Evolutionary conservation across 164 flowering plant species (phyloP), one percentile per base, ranked within the genome.

Genomic region (Kingdonia uniflora): DNA sequence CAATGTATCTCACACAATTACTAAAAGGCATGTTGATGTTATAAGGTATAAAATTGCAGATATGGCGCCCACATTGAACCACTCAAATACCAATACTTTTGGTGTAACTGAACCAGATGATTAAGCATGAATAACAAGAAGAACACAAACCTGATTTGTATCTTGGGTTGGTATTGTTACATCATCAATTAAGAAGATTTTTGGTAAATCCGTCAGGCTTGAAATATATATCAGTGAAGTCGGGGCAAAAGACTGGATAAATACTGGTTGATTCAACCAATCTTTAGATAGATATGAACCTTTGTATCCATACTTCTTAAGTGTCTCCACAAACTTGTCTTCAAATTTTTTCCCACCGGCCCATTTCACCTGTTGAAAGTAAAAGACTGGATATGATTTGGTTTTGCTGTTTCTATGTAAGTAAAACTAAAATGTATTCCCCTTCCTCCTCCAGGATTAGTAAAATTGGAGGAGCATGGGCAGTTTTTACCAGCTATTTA

Each of bases 191-290:
- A 94, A 64, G 48, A 94, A 77, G 57, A 94, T 70, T 62, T 89
- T 89, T 14, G 97, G 97, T 19, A 69, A 70, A 66, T 94, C 84
- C 19, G 96, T 94, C 61, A 65, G 59, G 54, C 86, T 87, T 16
- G 96, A 79, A 52, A 72, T 47, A 55, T 94, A 76, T 26, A 81
- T 60, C 40, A 94, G 87, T 17, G 97, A 86, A 42, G 92, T 74
- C 54, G 97, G 96, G 44, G 99, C 99, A 66, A 94, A 94, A 17
- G 97, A 94, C 75, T 94, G 97, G 73, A 94, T 80, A 61, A 92
- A 86, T 50, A 65, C 76, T 6, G 97, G 99, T 64, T 87, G 92
- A 19, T 80, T 75, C 54, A 80, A 29, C 99, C 99, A 94, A n/a
- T 81, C 71, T 62, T 83, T 68, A 38, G 99, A 94, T 79, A 87